A percentile compares a stretch with the other conserved stretches of the same genome.
phyloP scores from a whole-genome alignment of 1,284 basidiomycete genomes.

The Malassezia equina region DNA sequence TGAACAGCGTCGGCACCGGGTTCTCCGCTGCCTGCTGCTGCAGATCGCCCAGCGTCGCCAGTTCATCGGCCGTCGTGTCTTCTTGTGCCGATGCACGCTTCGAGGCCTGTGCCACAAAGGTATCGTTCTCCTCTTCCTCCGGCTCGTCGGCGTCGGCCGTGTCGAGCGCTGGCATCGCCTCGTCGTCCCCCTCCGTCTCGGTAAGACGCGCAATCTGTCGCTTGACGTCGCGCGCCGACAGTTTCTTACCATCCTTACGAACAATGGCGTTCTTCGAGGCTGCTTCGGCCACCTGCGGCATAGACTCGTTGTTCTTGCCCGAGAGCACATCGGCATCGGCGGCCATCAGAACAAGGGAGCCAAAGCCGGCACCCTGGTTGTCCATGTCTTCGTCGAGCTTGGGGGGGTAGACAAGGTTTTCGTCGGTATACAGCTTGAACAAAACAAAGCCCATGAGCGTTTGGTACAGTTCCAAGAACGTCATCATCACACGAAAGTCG shows the following conservation, averaged over 20 bases:
- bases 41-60: slow-evolving; percentile 67
- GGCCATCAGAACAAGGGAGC: slow-evolving; percentile 71
- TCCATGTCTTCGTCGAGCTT: slow-evolving; percentile 75
- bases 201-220: slow-evolving; percentile 50
- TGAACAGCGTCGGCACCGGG: slow-evolving; percentile 56
- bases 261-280: slow-evolving; percentile 23
- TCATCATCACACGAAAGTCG: slow-evolving; percentile 95
- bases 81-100: slow-evolving; percentile 53
- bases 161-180: slow-evolving; percentile 19
- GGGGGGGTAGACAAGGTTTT: slow-evolving; percentile 86
- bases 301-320: slow-evolving; percentile 23
- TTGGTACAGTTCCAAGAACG: slow-evolving; percentile 96
- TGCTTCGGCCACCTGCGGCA: slow-evolving; percentile 10
- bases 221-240: slow-evolving; percentile 51
- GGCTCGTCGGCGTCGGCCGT: slow-evolving; percentile 8
- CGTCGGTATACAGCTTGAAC: slow-evolving; percentile 94
- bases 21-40: slow-evolving; percentile 27
- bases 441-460: slow-evolving; percentile 89
- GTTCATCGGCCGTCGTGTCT: slow-evolving; percentile 49
- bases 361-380: slow-evolving; percentile 70
- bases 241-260: slow-evolving; percentile 48
- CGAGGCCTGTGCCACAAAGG: slow-evolving; percentile 52
- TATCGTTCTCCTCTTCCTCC: slow-evolving; percentile 20
- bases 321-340: slow-evolving; percentile 45
- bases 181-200: slow-evolving; percentile 20